These are phyloP conservation scores for Blastobotrys chiropterorum DNA, from an alignment of 805 yeast genomes.

Conservation along the genomic window DNA sequence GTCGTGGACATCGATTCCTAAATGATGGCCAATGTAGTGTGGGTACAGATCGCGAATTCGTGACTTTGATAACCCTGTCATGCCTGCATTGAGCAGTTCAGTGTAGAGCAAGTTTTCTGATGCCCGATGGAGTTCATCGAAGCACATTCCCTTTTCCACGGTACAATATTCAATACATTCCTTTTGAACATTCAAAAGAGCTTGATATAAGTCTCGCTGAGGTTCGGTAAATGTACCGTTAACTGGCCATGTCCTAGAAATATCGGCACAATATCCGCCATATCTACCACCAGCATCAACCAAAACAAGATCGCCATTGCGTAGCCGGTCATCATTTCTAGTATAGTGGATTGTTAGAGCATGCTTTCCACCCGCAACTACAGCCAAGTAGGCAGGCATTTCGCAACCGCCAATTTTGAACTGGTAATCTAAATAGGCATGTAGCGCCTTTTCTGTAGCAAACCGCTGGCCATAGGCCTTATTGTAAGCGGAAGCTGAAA, in stretches of 20 bases:
- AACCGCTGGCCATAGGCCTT: constrained; percentile 62
- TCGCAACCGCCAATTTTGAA: constrained; percentile 88
- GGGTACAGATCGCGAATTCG: constrained; percentile 58
- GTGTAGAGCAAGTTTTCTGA: constrained; percentile 53
- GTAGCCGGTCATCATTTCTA: constrained; percentile 76
- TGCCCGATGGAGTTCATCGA: constrained; percentile 69
- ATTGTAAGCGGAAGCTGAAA: constrained; percentile 79
- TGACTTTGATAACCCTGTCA: constrained; percentile 32
- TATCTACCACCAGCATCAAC: constrained; percentile 92
- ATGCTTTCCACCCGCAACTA: constrained; percentile 89
- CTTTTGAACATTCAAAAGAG: constrained; percentile 77
- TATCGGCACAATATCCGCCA: constrained; percentile 95
- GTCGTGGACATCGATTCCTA: constrained; percentile 74
- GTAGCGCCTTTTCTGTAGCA: constrained; percentile 67
- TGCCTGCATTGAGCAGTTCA: constrained; percentile 71
- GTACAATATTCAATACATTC: constrained; percentile 67
- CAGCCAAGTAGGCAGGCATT: constrained; percentile 86
- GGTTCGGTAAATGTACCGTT: constrained; percentile 63
- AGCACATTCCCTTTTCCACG: constrained; percentile 43
- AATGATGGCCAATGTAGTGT: constrained; percentile 91
- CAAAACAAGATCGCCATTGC: constrained; percentile 73
- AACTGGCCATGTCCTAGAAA: constrained; percentile 95
- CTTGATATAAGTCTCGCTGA: constrained; percentile 82
- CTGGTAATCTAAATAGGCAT: constrained; percentile 73
- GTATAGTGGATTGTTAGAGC: constrained; percentile 92